Evolutionary conservation across 495 filamentous ascomycete genomes (phyloP).

Genomic region (Melanomma pulvis-pyrius): DNA sequence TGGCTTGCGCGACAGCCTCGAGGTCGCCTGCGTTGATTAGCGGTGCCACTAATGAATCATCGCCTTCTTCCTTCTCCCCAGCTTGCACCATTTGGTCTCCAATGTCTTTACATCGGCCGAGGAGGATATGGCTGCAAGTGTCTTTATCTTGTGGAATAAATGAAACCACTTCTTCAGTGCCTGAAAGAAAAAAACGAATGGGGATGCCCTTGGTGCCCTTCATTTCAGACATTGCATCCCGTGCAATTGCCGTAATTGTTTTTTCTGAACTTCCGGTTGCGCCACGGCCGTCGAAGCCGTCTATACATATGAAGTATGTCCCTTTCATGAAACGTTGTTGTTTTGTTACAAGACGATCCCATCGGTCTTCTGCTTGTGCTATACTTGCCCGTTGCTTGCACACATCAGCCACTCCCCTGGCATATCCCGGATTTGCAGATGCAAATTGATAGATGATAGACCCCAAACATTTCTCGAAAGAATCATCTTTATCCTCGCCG

Average conservation of each 20-base stretch:
- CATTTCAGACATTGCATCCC: neutral
- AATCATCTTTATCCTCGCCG: slow-evolving; percentile 2
- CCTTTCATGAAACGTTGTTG: neutral
- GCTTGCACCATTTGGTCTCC: no score
- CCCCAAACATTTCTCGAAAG: neutral
- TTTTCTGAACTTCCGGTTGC: neutral
- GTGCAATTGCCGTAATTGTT: no score
- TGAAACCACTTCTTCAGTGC: neutral
- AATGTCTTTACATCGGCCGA: no score
- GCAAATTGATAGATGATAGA: slow-evolving; percentile 8
- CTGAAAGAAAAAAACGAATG: neutral
- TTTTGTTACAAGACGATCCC: neutral
- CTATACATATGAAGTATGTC: neutral
- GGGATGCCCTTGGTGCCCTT: neutral
- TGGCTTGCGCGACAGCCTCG: neutral
- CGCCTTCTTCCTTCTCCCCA: no score
- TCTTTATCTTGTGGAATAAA: neutral
- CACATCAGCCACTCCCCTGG: neutral
- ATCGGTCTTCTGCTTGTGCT: neutral
- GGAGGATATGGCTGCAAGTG: no score
- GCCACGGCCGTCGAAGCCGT: neutral
- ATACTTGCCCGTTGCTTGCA: neutral
- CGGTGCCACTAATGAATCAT: neutral
- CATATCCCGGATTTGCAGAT: neutral
- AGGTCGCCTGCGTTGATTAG: neutral